Evolutionary conservation across 768 basidiomycete genomes (phyloP), one percentile per base, ranked within the genome.

Genomic region (Boletus reticulatus): DNA sequence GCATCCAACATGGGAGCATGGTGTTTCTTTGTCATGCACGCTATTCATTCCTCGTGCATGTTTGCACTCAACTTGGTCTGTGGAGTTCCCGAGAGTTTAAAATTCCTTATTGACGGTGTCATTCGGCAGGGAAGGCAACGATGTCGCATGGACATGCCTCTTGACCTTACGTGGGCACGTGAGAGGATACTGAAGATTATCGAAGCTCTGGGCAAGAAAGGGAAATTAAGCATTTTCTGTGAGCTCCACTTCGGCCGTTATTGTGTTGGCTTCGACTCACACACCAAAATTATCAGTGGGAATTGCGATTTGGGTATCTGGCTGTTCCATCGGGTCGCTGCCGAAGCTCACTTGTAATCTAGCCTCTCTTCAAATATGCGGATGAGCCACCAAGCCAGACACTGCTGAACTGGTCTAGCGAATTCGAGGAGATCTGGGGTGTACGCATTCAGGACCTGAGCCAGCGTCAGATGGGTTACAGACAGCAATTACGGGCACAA

Each of bases 11-110:
- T 80, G 29, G 87, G 89, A 44, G 87, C 88, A 11, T 92, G 90
- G 91, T 88, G 85, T 62, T 93, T 82, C 72, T 88, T 82, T 60
- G 78, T 78, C 66, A 87, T 90, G 77, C 89, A 93, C 67, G 76
- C 83, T 43, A 75, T 87, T 58, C 82, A 92, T 61, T 87, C 86
- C 41, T 86, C 85, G 55, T 84, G 83, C 62, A 73, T 80, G 32
- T 76, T 91, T 51, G 84, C 82, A 19, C 66, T 92, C 38, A 80
- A 81, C 61, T 76, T 79, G 69, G 89, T 90, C 63, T 73, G 81
- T 77, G 57, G 19, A 32, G 39, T 41, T 31, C 46, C 48, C 14
- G 24, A 19, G 42, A 17, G 31, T 22, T 13, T 2, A 45, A 19
- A 36, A 24, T 41, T 36, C 27, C 27, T 38, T 32, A 53, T 46